Percentiles rank a stretch among this genome's conserved stretches.
Conservation (phyloP, 164 flowering plant species). For the Nelumbo lutea region DNA sequence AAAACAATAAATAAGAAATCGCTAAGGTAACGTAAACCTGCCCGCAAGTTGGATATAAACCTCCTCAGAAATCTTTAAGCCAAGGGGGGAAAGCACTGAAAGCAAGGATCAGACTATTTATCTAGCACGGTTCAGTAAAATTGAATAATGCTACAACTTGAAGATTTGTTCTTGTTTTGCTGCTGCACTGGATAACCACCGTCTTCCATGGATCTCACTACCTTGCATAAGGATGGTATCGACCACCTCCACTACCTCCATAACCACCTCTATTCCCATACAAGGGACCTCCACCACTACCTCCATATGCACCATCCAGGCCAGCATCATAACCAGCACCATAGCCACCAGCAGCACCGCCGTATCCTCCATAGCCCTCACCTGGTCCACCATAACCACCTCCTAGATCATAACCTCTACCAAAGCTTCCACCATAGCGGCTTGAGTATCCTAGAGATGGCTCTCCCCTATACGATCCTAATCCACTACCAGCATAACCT, state of each 20-base stretch:
- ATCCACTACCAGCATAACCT: slow-evolving; percentile 48
- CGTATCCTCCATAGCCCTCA: slow-evolving; percentile 53
- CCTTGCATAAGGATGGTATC: slow-evolving; percentile 70
- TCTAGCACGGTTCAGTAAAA: not conserved
- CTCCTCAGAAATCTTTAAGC: slow-evolving; percentile 1
- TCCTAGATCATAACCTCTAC: slow-evolving; percentile 56
- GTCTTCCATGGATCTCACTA: slow-evolving; percentile 17
- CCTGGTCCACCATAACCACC: slow-evolving; percentile 55
- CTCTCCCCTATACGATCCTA: slow-evolving; percentile 61
- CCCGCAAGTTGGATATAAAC: not conserved
- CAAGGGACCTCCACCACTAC: slow-evolving; percentile 36
- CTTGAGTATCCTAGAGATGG: slow-evolving; percentile 56
- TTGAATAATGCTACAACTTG: slow-evolving; percentile 11
- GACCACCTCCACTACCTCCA: slow-evolving; percentile 38
- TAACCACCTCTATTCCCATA: slow-evolving; percentile 56
- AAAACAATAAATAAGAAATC: not conserved
- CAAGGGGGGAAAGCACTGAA: not conserved
- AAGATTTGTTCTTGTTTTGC: not conserved
- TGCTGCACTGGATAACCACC: not conserved
- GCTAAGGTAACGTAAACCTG: not conserved
- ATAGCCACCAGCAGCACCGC: slow-evolving; percentile 32
- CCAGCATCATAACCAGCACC: slow-evolving; percentile 38
- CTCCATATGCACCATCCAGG: slow-evolving; percentile 47
- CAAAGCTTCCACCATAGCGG: slow-evolving; percentile 54
- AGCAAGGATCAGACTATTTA: not conserved